Base-by-base conservation (phyloP, 768 basidiomycete genomes). In the Podaxis sp. region DNA sequence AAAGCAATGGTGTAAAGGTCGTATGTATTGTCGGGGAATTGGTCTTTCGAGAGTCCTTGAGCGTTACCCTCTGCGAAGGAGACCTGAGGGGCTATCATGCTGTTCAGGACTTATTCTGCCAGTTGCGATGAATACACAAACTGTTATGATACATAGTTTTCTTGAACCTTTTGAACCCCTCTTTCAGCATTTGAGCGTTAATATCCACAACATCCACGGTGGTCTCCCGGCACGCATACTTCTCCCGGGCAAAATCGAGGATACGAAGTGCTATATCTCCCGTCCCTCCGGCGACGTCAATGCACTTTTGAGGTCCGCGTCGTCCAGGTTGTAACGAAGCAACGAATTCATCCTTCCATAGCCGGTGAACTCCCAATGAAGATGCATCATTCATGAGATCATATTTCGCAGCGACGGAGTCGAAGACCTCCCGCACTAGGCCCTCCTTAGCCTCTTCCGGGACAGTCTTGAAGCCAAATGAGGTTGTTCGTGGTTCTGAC, bases 321-420 rank as follows among this genome's bases (percentile, higher is more conserved):
- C 84, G 84, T 41, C 93, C 93, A 3, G 93, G 95, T 66, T 85
- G 83, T 64, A 98, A 75, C 0, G 81, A 76, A 1, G 86, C 82
- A 27, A 98, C 88, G 70, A 93, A 92, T 17, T 87, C 81, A 73
- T 98, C 95, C 76, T 98, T 99, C 97, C 97, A 99, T 24, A 99
- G 78, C 58, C 97, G 84, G 72, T 98, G 97, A 9, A 98, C 89
- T 38, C 97, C 97, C 64, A 98, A 76, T 2, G 97, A 98, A 74
- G 95, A 92, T n/a, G 95, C 93, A 72, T 98, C 97, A 80, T 99
- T 99, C 96, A 99, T 97, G 46, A 98, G 74, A 75, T 98, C 97
- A 76, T 99, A 99, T 50, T 85, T 90, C 38, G 93, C 90, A 47
- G 97, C 95, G 61, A 99, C 97, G 6, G 93, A 96, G 70, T 93